Percentiles rank a stretch among this genome's conserved stretches.
These are phyloP conservation scores for Globisporangium paroecandrum DNA, from an alignment of 352 stramenopile genomes.

Conservation along the genomic window DNA sequence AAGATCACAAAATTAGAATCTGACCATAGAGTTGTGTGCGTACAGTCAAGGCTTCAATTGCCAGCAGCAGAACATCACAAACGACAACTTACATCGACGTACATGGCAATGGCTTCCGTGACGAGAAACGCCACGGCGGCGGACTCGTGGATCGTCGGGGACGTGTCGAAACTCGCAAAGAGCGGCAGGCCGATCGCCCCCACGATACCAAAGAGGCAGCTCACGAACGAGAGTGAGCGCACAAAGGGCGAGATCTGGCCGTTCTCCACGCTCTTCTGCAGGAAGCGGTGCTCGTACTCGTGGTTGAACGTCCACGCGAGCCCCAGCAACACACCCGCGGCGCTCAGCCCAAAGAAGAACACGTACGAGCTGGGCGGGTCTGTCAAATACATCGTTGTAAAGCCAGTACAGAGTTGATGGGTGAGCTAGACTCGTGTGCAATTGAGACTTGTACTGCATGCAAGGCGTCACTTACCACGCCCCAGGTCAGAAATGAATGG, in stretches of 20 bases:
- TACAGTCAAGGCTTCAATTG: neutral
- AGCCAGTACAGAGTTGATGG: too few species aligned
- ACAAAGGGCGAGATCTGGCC: slow-evolving; percentile 25
- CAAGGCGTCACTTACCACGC: slow-evolving; percentile 25
- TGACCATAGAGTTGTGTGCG: neutral
- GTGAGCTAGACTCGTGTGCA: too few species aligned
- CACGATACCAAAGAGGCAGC: slow-evolving; percentile 33
- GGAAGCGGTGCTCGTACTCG: slow-evolving; percentile 45
- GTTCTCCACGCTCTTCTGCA: slow-evolving; percentile 34
- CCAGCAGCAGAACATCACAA: neutral
- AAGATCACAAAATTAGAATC: slow-evolving; percentile 1
- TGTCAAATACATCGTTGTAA: slow-evolving; percentile 9
- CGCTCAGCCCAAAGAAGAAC: slow-evolving; percentile 45
- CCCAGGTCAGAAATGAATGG: slow-evolving; percentile 59
- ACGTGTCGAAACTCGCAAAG: slow-evolving; percentile 35
- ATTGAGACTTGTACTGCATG: too few species aligned
- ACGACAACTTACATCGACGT: slow-evolving; percentile 43
- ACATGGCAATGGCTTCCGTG: slow-evolving; percentile 46
- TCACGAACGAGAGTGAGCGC: slow-evolving; percentile 34
- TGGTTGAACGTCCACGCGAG: slow-evolving; percentile 60
- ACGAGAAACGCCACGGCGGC: slow-evolving; percentile 47
- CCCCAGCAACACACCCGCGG: slow-evolving; percentile 42
- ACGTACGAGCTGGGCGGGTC: slow-evolving; percentile 48
- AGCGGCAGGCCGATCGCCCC: slow-evolving; percentile 40
- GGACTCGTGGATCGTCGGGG: slow-evolving; percentile 36